Conservation (phyloP, 768 basidiomycete species). For the Suillus subalutaceus region DNA sequence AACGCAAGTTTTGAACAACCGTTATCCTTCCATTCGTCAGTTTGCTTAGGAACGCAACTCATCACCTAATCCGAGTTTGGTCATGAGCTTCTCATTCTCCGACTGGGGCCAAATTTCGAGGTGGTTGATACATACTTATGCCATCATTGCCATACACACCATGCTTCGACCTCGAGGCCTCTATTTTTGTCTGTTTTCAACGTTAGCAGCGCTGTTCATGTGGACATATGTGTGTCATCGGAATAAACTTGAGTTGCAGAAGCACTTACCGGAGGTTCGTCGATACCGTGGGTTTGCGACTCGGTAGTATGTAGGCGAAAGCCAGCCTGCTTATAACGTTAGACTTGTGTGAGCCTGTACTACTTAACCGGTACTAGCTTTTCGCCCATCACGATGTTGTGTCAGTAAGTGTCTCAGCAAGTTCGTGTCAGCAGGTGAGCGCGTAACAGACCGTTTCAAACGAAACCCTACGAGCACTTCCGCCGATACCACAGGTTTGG, state of each 20-base stretch:
- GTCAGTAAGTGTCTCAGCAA: neutral
- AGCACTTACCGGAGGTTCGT: neutral
- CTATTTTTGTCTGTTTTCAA: neutral
- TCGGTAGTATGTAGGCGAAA: neutral
- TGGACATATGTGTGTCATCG: neutral
- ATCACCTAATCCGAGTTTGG: neutral
- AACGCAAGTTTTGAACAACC: neutral
- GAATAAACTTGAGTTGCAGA: neutral
- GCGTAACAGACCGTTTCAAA: neutral
- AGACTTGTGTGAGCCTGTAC: neutral
- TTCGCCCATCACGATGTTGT: neutral
- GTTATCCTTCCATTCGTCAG: neutral
- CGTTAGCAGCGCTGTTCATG: neutral
- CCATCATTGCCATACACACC: neutral
- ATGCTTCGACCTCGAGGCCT: slow-evolving; percentile 1
- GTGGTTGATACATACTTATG: neutral
- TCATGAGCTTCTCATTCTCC: neutral
- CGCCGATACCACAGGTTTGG: neutral
- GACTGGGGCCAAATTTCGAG: neutral
- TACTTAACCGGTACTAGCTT: neutral
- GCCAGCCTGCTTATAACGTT: neutral
- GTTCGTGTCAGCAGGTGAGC: neutral
- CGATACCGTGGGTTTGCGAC: neutral
- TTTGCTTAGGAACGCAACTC: neutral
- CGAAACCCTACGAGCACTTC: neutral